These are phyloP conservation scores for Singerocomus rubriflavus DNA, from an alignment of 1,284 basidiomycete species.

Conservation along the genomic window DNA sequence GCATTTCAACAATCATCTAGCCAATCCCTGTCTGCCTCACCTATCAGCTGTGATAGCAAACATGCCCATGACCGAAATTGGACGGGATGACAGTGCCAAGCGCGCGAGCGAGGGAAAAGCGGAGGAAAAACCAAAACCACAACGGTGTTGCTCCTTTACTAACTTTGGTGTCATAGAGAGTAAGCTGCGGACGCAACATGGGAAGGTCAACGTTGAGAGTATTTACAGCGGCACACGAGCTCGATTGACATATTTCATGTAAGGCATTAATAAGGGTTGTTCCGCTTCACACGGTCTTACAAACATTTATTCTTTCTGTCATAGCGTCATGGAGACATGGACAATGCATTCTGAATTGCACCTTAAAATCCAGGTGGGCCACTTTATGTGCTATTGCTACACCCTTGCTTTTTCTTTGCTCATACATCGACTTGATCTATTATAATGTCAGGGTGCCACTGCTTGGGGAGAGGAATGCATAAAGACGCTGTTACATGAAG, in stretches of 20 bases:
- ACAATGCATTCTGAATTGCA: constrained; percentile 19
- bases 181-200: constrained; percentile 8
- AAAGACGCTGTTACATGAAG: constrained; percentile 19
- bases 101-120: neutral
- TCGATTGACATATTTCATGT: constrained; percentile 11
- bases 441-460: constrained; percentile 14
- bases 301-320: neutral
- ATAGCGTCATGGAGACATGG: constrained; percentile 15
- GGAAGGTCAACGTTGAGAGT: constrained; percentile 3
- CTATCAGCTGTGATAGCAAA: neutral
- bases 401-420: no score
- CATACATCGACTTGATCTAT: neutral
- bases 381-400: neutral
- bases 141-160: constrained; percentile 14
- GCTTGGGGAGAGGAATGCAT: constrained; percentile 24
- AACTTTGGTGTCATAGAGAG: constrained; percentile 18
- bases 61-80: neutral
- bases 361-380: constrained; percentile 17
- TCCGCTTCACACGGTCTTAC: neutral
- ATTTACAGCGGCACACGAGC: constrained; percentile 11
- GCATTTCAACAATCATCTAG: constrained; percentile 14
- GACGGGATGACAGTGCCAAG: neutral
- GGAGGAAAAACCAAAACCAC: neutral
- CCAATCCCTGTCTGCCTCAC: constrained; percentile 18
- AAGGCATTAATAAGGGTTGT: neutral